phyloP scores from a whole-genome alignment of 2,329 filamentous ascomycete species.

The Emericellopsis cladophorae region DNA sequence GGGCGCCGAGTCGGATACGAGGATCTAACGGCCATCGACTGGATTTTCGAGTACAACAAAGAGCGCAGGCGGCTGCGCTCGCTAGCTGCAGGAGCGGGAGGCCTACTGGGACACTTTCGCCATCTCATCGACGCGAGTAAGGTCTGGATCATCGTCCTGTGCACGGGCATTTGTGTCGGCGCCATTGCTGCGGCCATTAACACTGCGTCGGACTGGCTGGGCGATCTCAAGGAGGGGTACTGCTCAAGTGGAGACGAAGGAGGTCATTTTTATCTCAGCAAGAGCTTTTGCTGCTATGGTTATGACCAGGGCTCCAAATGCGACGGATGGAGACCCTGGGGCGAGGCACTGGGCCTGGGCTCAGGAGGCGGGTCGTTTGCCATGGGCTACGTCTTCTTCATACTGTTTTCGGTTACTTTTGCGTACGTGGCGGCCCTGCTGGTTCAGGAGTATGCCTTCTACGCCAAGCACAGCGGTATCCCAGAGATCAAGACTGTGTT shows the following conservation, averaged over 20 bases:
- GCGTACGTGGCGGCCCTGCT: constrained; percentile 66
- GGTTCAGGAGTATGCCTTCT: constrained; percentile 71
- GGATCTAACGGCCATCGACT: constrained; percentile 93
- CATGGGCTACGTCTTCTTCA: constrained; percentile 77
- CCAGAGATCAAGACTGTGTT: constrained; percentile 95
- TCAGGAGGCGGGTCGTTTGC: constrained; percentile 63
- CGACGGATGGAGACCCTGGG: constrained; percentile 79
- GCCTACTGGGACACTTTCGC: constrained; percentile 49
- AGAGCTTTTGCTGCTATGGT: constrained; percentile 84
- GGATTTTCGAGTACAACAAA: constrained; percentile 98
- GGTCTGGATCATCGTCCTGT: constrained; percentile 79
- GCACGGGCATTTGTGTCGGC: constrained; percentile 76
- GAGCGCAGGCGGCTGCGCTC: constrained; percentile 80
- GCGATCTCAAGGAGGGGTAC: constrained; percentile 81
- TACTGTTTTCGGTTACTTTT: constrained; percentile 71
- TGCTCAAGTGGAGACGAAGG: constrained; percentile 66
- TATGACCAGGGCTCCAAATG: constrained; percentile 77
- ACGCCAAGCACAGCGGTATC: constrained; percentile 91
- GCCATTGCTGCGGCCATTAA: constrained; percentile 80
- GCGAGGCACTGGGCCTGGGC: constrained; percentile 54
- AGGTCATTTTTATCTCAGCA: constrained; percentile 83
- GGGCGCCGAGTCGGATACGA: constrained; percentile 89
- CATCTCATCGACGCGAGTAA: constrained; percentile 75
- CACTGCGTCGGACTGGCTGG: constrained; percentile 84
- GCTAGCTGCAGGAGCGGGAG: constrained; percentile 55